Base-by-base conservation (phyloP, 805 yeast species). In the Metahyphopichia silvanorum region DNA sequence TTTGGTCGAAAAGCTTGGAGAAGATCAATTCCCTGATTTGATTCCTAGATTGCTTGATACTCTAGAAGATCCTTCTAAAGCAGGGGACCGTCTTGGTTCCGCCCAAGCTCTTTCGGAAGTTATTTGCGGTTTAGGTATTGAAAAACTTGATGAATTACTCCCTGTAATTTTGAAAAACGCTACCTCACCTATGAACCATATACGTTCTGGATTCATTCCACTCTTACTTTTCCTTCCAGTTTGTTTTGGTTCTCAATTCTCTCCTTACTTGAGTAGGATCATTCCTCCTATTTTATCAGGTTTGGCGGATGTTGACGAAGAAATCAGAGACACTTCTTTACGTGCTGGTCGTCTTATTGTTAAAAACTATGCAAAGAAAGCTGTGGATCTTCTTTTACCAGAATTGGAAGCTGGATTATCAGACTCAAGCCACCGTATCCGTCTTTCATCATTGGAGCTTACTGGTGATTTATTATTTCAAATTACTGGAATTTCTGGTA, bases 21-120 rank as follows among this genome's bases (percentile, higher is more conserved):
- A 93, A 61, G 95, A 86, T 29, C 82, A 78, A 46, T 89, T 93
- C 86, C 97, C 98, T 21, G 84, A 77, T 24, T 77, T 93, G 55
- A 84, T 93, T 46, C 86, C 94, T 28, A 77, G 88, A 38, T 72
- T 93, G 41, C 53, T 91, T 33, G 76, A 67, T 29, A 82, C 93
- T 1, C 71, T 93, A 39, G 75, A 79, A 49, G 96, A 89, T 53
- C 87, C 82, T 40, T 40, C 71, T 11, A 82, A 78, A 50, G 75
- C 87, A 6, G 97, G 97, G 39, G 98, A 93, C 54, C 78, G 96
- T 44, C 74, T 93, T 38, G 99, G 99, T 37, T 84, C 96, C 32
- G 98, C 98, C 0, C 98, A 93, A 66, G 98, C 96, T 2, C 73
- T 93, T 35, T 77, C 96, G 12, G 99, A 93, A 62, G 95, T 93